Base-by-base conservation (phyloP, 2,329 filamentous ascomycete genomes). In the Capronia americana region DNA sequence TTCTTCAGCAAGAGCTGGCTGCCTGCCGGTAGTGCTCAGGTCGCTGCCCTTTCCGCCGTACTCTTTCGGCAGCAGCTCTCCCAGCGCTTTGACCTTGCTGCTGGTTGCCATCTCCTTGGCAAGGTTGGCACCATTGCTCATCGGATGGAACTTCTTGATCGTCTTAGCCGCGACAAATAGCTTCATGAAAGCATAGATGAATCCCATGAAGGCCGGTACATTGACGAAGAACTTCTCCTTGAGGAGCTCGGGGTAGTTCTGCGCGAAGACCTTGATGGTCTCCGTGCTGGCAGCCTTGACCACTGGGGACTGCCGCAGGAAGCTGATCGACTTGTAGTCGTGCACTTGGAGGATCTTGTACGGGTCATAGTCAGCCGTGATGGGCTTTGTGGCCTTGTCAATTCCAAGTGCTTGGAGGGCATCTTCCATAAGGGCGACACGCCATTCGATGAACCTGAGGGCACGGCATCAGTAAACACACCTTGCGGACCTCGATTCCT, bases 141-240 rank as follows among this genome's bases (percentile, higher is more conserved):
- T 87, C 54, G 90, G 90, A 74, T 92, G 90, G 79, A 93, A 92
- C 77, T 93, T 93, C 81, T 89, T 89, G 71, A 90, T 84, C 0
- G 91, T 93, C 74, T 90, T 89, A 57, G 88, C 83, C 32, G 89
- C 87, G 51, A 93, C 82, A 77, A 93, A 90, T 20, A 92, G 79
- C 82, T 92, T 93, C 82, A 93, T 89, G 61, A 89, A 85, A 23
- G 83, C 82, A 77, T 91, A 93, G 76, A 93, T 86, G 84, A 93
- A 97, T 64, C 92, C 91, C 93, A 97, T 97, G 74, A 97, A 84
- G 63, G 89, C 80, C 0, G 94, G 94, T 5, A 97, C 92, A 74
- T 97, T 97, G 80, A 97, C 91, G 76, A 97, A 97, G 85, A 93
- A 97, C 83, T 97, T 97, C 81, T 94, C 87, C 73, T 87, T 88